Percentiles rank a stretch among this genome's conserved stretches.
These are phyloP conservation scores for Eremomyces bilateralis DNA, from an alignment of 495 filamentous ascomycete species.

Conservation along the genomic window DNA sequence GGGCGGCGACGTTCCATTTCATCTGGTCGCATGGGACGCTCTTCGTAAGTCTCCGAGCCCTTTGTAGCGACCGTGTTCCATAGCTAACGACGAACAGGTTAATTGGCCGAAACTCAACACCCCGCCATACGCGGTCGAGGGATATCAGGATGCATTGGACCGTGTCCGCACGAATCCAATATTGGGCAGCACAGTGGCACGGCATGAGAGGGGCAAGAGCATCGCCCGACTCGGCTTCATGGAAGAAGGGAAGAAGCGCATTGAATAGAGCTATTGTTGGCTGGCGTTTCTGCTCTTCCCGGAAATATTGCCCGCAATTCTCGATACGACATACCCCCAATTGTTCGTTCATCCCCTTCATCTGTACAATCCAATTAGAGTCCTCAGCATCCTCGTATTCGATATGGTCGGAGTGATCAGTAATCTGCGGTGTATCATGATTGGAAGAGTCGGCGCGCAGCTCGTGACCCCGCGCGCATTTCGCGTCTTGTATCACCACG, in stretches of 20 bases:
- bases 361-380: no score
- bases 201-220: conserved; percentile 59
- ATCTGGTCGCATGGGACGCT: conserved; percentile 68
- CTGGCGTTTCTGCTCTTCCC: background rate
- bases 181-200: conserved; percentile 46
- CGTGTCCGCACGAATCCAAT: conserved; percentile 55
- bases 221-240: conserved; percentile 56
- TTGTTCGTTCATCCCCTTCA: no score
- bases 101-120: conserved; percentile 95
- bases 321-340: no score
- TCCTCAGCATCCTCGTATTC: no score
- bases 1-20: conserved; percentile 47
- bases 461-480: no score
- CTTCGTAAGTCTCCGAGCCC: conserved; percentile 62
- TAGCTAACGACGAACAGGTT: conserved; percentile 35
- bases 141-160: conserved; percentile 66
- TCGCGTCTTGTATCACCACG: no score
- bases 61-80: background rate
- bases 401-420: no score
- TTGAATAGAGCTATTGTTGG: conserved; percentile 32
- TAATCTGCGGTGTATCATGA: no score
- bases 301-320: no score
- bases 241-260: conserved; percentile 93
- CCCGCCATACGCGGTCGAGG: conserved; percentile 61
- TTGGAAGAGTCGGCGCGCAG: no score